Evolutionary conservation across 352 stramenopile genomes (phyloP).

Genomic region (Globisporangium nunn): DNA sequence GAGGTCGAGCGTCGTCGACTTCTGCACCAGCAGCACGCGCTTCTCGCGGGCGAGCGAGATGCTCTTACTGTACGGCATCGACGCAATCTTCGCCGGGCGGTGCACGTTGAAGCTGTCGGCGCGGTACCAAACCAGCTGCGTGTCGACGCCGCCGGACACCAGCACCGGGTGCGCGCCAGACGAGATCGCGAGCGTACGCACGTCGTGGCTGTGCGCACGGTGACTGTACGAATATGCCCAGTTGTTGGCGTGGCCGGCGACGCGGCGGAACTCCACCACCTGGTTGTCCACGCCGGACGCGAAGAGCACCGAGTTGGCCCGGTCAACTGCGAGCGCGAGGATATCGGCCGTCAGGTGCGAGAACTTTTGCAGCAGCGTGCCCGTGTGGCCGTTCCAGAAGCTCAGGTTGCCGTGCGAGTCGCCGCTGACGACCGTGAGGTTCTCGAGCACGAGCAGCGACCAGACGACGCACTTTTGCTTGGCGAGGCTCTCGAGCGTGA

Average conservation of each 20-base stretch:
- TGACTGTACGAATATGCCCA: slow-evolving; percentile 87
- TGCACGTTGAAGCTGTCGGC: slow-evolving; percentile 76
- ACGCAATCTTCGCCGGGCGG: slow-evolving; percentile 86
- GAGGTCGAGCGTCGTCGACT: slow-evolving; percentile 62
- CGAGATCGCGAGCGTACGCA: slow-evolving; percentile 80
- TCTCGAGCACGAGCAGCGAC: slow-evolving; percentile 84
- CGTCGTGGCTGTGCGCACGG: slow-evolving; percentile 87
- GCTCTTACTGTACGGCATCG: slow-evolving; percentile 74
- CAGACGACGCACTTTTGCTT: slow-evolving; percentile 85
- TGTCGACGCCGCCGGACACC: slow-evolving; percentile 91
- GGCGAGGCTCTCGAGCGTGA: slow-evolving; percentile 74
- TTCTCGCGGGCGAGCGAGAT: slow-evolving; percentile 59
- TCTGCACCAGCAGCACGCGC: slow-evolving; percentile 70
- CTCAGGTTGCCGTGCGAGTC: slow-evolving; percentile 91
- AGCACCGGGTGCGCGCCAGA: slow-evolving; percentile 49
- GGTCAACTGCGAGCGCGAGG: slow-evolving; percentile 77
- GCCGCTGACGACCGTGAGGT: slow-evolving; percentile 89
- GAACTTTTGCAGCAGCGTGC: slow-evolving; percentile 90
- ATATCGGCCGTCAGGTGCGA: slow-evolving; percentile 90
- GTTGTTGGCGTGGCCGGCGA: slow-evolving; percentile 23
- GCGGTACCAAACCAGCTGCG: slow-evolving; percentile 89
- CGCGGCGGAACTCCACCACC: slow-evolving; percentile 80
- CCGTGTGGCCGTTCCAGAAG: slow-evolving; percentile 89
- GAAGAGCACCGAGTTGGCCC: slow-evolving; percentile 86
- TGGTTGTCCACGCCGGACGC: slow-evolving; percentile 91